phyloP scores from a whole-genome alignment of 805 yeast genomes.

The Clavispora fructus region DNA sequence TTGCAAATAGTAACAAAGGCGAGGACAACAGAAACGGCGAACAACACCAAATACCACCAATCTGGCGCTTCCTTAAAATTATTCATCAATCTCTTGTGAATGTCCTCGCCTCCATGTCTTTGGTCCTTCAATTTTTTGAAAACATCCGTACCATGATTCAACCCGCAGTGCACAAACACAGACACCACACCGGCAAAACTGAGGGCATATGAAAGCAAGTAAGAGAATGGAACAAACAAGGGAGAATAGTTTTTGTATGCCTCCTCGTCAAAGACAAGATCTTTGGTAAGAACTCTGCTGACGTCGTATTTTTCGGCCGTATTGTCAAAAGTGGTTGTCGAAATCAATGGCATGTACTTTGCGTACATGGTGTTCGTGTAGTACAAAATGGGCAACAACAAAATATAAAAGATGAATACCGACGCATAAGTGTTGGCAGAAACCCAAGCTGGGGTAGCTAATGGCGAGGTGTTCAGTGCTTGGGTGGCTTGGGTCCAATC shows the following conservation, averaged over 20 bases:
- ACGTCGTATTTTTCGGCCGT: slow-evolving; percentile 15
- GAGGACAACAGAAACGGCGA: slow-evolving; percentile 9
- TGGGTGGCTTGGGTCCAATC: slow-evolving; percentile 17
- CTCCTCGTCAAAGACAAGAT: slow-evolving; percentile 12
- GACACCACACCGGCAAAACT: slow-evolving; percentile 19
- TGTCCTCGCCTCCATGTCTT: slow-evolving; percentile 14
- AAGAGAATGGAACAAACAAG: slow-evolving; percentile 16
- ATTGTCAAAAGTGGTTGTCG: slow-evolving; percentile 17
- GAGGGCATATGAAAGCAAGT: slow-evolving; percentile 17
- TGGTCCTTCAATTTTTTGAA: slow-evolving; percentile 11
- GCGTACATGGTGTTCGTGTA: slow-evolving; percentile 20
- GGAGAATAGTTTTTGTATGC: slow-evolving; percentile 17
- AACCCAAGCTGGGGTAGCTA: slow-evolving; percentile 15
- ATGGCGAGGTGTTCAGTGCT: slow-evolving; percentile 15
- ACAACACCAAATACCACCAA: slow-evolving; percentile 17
- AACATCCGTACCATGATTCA: slow-evolving; percentile 18
- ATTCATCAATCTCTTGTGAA: slow-evolving; percentile 18
- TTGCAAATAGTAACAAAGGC: slow-evolving; percentile 13
- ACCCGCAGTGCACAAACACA: slow-evolving; percentile 14
- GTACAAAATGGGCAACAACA: slow-evolving; percentile 13
- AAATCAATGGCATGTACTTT: slow-evolving; percentile 18
- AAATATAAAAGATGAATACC: slow-evolving; percentile 14
- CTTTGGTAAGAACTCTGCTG: slow-evolving; percentile 11
- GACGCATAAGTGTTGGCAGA: slow-evolving; percentile 15
- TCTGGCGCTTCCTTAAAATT: slow-evolving; percentile 17